phyloP scores from a whole-genome alignment of 768 basidiomycete genomes.

The Fistulinella prunicolor region DNA sequence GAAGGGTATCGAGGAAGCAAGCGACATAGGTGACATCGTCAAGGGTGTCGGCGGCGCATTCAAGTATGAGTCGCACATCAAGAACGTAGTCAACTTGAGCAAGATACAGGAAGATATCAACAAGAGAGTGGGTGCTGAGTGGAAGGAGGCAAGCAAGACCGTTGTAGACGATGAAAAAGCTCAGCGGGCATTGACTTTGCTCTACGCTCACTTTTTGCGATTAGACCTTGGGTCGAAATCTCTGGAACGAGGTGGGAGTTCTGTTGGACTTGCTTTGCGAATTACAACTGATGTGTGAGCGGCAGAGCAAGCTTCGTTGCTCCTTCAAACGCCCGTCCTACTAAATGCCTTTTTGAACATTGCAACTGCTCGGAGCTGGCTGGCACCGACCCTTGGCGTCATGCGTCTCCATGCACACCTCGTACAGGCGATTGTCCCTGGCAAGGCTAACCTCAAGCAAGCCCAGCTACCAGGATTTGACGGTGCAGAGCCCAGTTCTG shows the following conservation, averaged over 20 bases:
- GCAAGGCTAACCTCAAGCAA: constrained; percentile 42
- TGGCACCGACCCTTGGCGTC: constrained; percentile 68
- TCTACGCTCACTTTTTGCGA: constrained; percentile 85
- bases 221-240: constrained; percentile 47
- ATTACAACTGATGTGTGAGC: neutral
- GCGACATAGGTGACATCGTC: constrained; percentile 68
- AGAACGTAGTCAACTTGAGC: constrained; percentile 40
- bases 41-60: constrained; percentile 66
- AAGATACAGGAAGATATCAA: constrained; percentile 52
- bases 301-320: constrained; percentile 66
- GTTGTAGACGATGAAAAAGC: constrained; percentile 37
- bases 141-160: constrained; percentile 48
- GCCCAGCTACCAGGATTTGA: constrained; percentile 80
- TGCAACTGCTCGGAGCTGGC: constrained; percentile 84
- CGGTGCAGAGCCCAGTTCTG: constrained; percentile 31
- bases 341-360: constrained; percentile 82
- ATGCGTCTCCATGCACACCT: constrained; percentile 85
- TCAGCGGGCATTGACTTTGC: constrained; percentile 58
- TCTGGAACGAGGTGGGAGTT: constrained; percentile 61
- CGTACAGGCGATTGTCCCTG: constrained; percentile 76
- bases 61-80: constrained; percentile 49
- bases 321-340: constrained; percentile 69
- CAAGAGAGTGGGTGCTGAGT: constrained; percentile 48
- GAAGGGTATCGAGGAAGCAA: constrained; percentile 79
- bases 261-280: neutral